phyloP scores from a whole-genome alignment of 345 rosid genomes.

The Lumnitzera littorea region DNA sequence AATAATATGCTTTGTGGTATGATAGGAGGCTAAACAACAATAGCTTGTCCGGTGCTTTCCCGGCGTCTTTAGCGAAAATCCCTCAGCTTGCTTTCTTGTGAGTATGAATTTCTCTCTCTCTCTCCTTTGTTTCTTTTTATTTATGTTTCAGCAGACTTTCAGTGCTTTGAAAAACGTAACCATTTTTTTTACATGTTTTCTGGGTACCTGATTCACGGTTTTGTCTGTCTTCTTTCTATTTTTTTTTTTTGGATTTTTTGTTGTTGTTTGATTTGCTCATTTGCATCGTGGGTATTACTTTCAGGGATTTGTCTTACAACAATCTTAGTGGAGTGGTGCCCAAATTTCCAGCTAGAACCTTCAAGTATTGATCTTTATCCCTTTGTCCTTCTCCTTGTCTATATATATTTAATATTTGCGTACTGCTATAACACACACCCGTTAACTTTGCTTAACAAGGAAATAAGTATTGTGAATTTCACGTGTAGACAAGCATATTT shows the following conservation, averaged over 20 bases:
- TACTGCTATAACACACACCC: too few relatives aligned
- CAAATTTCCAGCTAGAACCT: conserved; percentile 65
- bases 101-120: conserved; percentile 28
- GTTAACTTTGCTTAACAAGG: too few relatives aligned
- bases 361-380: conserved; percentile 42
- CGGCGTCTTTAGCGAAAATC: conserved; percentile 61
- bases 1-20: conserved; percentile 26
- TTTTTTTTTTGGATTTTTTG: conserved; percentile 7
- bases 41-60: conserved; percentile 77
- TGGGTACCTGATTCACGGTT: not conserved
- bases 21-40: conserved; percentile 90
- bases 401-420: not conserved
- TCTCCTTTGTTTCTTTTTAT: not conserved
- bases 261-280: conserved; percentile 9
- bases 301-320: conserved; percentile 92
- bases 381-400: conserved; percentile 5
- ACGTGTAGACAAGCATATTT: too few relatives aligned
- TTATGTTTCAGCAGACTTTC: conserved; percentile 1
- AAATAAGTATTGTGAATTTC: too few relatives aligned
- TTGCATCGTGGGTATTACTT: conserved; percentile 2
- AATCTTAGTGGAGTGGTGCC: conserved; percentile 88
- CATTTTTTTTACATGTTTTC: not conserved
- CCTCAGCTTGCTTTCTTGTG: conserved; percentile 81
- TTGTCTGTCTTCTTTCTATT: conserved; percentile 3
- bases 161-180: conserved; percentile 17